Evolutionary conservation across 2,329 filamentous ascomycete species (phyloP), one percentile per base, ranked within the genome.

Genomic region (Penicillium concentricum): DNA sequence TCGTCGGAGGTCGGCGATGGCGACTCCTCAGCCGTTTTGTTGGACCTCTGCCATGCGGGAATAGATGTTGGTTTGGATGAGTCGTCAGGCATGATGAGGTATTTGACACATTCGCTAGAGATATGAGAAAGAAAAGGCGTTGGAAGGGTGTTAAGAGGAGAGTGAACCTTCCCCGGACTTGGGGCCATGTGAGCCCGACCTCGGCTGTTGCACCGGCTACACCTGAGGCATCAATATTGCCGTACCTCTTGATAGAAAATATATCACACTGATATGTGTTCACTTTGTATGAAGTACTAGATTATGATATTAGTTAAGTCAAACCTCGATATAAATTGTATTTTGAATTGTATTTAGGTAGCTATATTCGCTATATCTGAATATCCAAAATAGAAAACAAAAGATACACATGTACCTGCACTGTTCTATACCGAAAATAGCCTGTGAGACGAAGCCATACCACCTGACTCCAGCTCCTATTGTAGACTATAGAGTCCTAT

Each of bases 11-110:
- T 65, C 51, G 67, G 48, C 48, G 67, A 56, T 38, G 63, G 20
- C 51, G 58, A 59, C 39, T 59, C 43, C 77, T 83, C 58, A 70
- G 73, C 18, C 10, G 57, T 28, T 54, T 54, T 59, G 45, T 53
- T 57, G 54, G 54, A 8, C 43, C 64, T 69, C 59, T 78, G 76
- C 76, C 76, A 78, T 57, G 66, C 60, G 16, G 76, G 75, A 39
- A 77, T 77, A 12, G 72, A 70, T 13, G 68, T 52, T 7, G 58
- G 44, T 54, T 74, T 76, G n/a, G 68, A 57, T 35, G 68, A 61
- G 5, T 66, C 59, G 55, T 72, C 71, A 30, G 72, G 61, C 75
- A 77, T 77, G 22, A 20, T 66, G 38, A 30, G 18, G 9, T 42
- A 5, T 39, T 15, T 48, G 32, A 13, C 15, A 28, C 30, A 28